These are phyloP conservation scores for Crithidia sp. DNA, from an alignment of 208 protist genomes.

Conservation along the genomic window DNA sequence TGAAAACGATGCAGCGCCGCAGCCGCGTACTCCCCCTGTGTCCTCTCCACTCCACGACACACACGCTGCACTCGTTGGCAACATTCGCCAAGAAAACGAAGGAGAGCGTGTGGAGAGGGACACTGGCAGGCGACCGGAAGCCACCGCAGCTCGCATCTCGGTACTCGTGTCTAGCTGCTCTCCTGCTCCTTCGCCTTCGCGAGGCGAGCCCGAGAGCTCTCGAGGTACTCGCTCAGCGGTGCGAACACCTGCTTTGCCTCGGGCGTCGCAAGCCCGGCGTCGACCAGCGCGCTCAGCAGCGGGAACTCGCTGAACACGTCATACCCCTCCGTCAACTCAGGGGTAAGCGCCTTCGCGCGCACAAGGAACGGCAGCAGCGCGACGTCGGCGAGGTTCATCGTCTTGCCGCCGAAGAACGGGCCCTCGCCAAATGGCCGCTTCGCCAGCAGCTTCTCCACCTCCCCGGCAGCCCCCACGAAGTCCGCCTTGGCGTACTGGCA, in stretches of 20 bases:
- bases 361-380: slow-evolving; percentile 64
- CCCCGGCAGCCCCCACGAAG: slow-evolving; percentile 50
- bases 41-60: too few relatives aligned
- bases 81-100: too few relatives aligned
- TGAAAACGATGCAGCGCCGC: too few relatives aligned
- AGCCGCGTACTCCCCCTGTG: too few relatives aligned
- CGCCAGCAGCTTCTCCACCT: slow-evolving; percentile 58
- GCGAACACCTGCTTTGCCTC: slow-evolving; percentile 53
- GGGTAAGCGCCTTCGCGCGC: slow-evolving; percentile 45
- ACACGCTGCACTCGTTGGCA: too few relatives aligned
- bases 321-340: slow-evolving; percentile 45
- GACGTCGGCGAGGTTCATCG: slow-evolving; percentile 70
- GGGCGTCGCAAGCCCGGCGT: slow-evolving; percentile 43
- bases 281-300: slow-evolving; percentile 33
- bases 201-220: background rate
- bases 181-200: background rate
- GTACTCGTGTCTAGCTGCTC: too few relatives aligned
- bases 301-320: slow-evolving; percentile 69
- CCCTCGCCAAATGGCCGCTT: slow-evolving; percentile 56
- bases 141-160: too few relatives aligned
- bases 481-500: slow-evolving; percentile 43
- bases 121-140: too few relatives aligned
- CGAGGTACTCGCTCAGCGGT: slow-evolving; percentile 38
- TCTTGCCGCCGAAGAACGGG: slow-evolving; percentile 65
- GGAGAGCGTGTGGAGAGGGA: too few relatives aligned